Evolutionary conservation across 192 early-diverging fungal genomes (phyloP), one percentile per base, ranked within the genome.

Genomic region (Coemansia sp.): DNA sequence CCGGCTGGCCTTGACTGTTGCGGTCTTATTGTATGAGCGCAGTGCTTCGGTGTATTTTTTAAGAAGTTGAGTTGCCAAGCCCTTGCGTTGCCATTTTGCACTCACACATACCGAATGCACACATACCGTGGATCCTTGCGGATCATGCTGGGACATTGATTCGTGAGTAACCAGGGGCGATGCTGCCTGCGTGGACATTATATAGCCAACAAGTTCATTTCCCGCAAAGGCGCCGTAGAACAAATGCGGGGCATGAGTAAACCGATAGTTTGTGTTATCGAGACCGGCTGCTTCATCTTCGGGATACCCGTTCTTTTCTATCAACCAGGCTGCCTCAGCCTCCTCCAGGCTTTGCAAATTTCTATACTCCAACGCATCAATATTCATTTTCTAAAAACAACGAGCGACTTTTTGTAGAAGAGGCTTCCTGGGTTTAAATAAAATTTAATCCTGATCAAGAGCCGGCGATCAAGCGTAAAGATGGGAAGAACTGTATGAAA

Each of bases 71-170:
- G 61, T 61, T 0, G 88, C 88, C 52, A 90, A 64, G 0, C 88
- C 87, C 51, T 64, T 70, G 26, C 83, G 57, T 39, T 79, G 81
- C 53, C 67, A 73, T 6, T 53, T 53, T 4, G 66, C 60, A 13
- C 59, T 55, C 2, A 87, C 82, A 40, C 85, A 86, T 10, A 88
- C 86, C 14, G 83, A 85, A 52, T 90, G 88, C 14, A 90, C 40
- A 48, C 85, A 87, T 11, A 84, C 83, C 1, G 83, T 86, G 12
- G 48, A 57, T 1, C 88, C 88, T 14, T 66, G 57, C 6, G 78
- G 70, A 26, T 90, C 84, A 63, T 89, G 84, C 1, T 28, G 44
- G 3, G 57, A 47, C 87, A 90, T 88, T 37, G 87, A 86, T 28
- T 54, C 73, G 50, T 88, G 80, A 6, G 86, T 87, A 0, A 90